A percentile compares a stretch with the other conserved stretches of the same genome.
These are phyloP conservation scores for Brassica cretica DNA, from an alignment of 345 rosid species.

Conservation along the genomic window DNA sequence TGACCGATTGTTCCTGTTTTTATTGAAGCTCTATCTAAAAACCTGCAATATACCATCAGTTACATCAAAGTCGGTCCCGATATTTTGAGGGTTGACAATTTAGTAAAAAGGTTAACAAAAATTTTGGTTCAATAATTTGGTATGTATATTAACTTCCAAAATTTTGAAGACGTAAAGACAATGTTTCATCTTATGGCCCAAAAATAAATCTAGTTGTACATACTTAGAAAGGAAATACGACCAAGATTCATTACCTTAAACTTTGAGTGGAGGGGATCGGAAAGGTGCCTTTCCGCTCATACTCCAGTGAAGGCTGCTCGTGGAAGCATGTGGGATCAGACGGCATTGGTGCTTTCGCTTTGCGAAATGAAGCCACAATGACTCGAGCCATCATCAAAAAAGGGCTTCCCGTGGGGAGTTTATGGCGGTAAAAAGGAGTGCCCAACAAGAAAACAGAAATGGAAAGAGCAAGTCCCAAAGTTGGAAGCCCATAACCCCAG, in stretches of 20 bases:
- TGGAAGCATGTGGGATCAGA: constrained; percentile 48
- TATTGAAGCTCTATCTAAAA: constrained; percentile 69
- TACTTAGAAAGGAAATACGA: neutral
- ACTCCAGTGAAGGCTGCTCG: constrained; percentile 60
- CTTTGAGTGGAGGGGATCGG: constrained; percentile 64
- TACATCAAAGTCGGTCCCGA: neutral
- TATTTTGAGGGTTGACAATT: neutral
- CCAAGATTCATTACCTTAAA: constrained; percentile 42
- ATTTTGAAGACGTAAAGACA: neutral
- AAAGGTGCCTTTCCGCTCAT: constrained; percentile 49
- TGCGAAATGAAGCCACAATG: constrained; percentile 65
- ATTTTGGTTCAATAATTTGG: neutral
- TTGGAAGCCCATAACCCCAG: constrained; percentile 66
- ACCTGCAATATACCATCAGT: constrained; percentile 11
- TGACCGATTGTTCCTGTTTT: constrained; percentile 49
- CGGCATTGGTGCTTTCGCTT: constrained; percentile 50
- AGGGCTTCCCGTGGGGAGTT: constrained; percentile 66
- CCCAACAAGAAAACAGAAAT: constrained; percentile 66
- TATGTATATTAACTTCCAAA: neutral
- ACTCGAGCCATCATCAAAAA: constrained; percentile 75
- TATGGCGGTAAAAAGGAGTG: constrained; percentile 71
- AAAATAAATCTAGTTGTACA: neutral
- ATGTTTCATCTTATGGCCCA: no score
- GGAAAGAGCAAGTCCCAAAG: constrained; percentile 60
- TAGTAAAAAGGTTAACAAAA: neutral